A percentile compares a stretch with the other conserved stretches of the same genome.
Conservation (phyloP, 352 stramenopile genomes). For the Phytophthora crassamura region DNA sequence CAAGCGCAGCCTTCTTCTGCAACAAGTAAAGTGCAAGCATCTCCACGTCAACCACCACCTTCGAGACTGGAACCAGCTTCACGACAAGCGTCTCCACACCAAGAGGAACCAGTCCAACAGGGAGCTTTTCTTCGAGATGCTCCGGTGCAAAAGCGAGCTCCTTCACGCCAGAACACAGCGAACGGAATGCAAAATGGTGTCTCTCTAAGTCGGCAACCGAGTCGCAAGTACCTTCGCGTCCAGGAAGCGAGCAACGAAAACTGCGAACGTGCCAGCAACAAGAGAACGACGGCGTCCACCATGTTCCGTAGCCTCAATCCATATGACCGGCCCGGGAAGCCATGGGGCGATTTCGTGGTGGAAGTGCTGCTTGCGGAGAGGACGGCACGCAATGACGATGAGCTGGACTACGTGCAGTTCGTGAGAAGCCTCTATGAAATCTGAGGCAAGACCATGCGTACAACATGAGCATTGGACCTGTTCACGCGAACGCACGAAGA, state of each 20-base stretch:
- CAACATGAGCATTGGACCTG: too few species aligned
- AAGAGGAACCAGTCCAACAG: conserved; percentile 3
- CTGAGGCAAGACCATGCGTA: conserved; percentile 14
- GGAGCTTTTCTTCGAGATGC: neutral
- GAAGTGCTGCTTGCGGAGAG: conserved; percentile 36
- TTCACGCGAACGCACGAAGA: conserved; percentile 2
- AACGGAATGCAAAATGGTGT: conserved; percentile 3
- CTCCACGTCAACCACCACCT: neutral
- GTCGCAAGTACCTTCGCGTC: conserved; percentile 13
- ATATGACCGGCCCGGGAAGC: conserved; percentile 23
- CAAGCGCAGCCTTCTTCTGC: neutral
- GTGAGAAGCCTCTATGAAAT: conserved; percentile 38
- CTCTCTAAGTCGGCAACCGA: conserved; percentile 3
- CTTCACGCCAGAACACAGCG: neutral
- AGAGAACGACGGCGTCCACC: neutral
- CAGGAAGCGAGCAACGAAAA: conserved; percentile 9
- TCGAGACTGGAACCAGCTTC: neutral
- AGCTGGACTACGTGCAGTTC: conserved; percentile 43
- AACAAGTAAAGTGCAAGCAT: neutral
- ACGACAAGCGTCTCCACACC: neutral
- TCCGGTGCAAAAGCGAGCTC: conserved; percentile 5
- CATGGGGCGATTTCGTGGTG: conserved; percentile 37
- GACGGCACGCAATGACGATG: conserved; percentile 36
- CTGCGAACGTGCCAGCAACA: neutral
- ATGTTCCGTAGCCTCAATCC: conserved; percentile 17